Evolutionary conservation across 2,329 filamentous ascomycete genomes (phyloP).

Genomic region (Colletotrichum sp.): DNA sequence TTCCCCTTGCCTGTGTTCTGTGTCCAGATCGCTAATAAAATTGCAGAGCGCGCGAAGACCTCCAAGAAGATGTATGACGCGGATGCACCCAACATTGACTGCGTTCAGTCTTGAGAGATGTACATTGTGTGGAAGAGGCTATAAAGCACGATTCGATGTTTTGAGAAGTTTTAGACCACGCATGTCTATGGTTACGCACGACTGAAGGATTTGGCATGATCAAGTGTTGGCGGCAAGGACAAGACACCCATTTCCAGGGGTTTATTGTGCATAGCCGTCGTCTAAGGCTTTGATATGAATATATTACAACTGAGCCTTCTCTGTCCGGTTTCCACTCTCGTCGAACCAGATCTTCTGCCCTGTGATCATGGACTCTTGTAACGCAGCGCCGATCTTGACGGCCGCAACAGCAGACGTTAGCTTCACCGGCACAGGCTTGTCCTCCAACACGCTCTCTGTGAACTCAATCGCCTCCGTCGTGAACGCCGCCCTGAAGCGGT

Average conservation of each 20-base stretch:
- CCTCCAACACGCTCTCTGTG: conserved; percentile 61
- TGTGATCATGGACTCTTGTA: conserved; percentile 61
- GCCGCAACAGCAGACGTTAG: conserved; percentile 61
- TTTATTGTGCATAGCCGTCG: neutral
- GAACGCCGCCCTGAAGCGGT: conserved; percentile 66
- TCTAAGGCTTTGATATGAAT: neutral
- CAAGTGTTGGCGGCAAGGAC: neutral
- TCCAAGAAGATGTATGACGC: neutral
- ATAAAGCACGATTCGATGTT: neutral
- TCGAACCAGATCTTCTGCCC: conserved; percentile 65
- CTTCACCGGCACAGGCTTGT: conserved; percentile 59
- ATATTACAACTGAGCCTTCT: conserved; percentile 1
- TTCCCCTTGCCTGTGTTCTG: neutral
- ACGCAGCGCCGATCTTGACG: conserved; percentile 63
- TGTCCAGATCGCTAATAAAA: neutral
- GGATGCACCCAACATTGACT: neutral
- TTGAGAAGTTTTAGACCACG: neutral
- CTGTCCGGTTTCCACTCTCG: conserved; percentile 32
- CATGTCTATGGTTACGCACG: neutral
- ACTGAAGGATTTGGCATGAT: neutral
- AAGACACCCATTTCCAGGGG: neutral
- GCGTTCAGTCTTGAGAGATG: neutral
- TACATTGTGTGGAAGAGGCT: neutral
- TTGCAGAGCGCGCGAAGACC: neutral
- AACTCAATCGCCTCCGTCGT: conserved; percentile 70